Base-by-base conservation (phyloP, 2,329 filamentous ascomycete genomes). In the Aspergillus ustus region DNA sequence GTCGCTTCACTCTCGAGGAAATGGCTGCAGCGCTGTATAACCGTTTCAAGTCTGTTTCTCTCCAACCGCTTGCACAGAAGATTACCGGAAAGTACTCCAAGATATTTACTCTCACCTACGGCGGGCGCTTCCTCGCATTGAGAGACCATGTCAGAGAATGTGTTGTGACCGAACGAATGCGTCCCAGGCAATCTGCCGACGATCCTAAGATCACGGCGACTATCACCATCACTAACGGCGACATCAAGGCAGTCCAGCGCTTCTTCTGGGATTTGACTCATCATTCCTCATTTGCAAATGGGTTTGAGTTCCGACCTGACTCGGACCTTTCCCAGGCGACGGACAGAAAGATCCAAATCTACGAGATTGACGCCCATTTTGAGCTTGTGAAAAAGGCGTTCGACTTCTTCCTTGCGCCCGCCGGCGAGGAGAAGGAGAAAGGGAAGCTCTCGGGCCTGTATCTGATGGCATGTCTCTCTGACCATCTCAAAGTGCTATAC, bases 221-320 rank as follows among this genome's bases (percentile, higher is more conserved):
- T 6, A 60, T 60, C 51, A 60, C 40, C 29, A 55, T 60, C 28
- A 55, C 51, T 2, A 51, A 60, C 17, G 45, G 44, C 3, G 45
- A 51, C 22, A 22, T 55, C 15, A 54, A 55, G 29, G 20, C 52
- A 1, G 57, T 60, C 13, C 57, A 60, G 31, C 57, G 57, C 2
- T 60, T 60, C 51, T 60, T 60, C 34, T 60, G 57, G 57, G 57
- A 60, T 44, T 55, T 60, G 51, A 59, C 40, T 8, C 44, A 60
- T 17, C 50, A 60, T 28, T 55, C 43, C 3, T 52, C 43, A 9
- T 52, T 55, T 22, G 44, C n/a, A 34, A 44, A 55, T 17, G 57
- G 52, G 8, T 60, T 60, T 50, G 25, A 22, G 8, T 60, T 60
- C 25, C 57, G 20, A 15, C 51, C 57, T 3, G 49, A 22, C 1